Conservation (phyloP, 1,284 basidiomycete species). For the Sporisorium graminicola region DNA sequence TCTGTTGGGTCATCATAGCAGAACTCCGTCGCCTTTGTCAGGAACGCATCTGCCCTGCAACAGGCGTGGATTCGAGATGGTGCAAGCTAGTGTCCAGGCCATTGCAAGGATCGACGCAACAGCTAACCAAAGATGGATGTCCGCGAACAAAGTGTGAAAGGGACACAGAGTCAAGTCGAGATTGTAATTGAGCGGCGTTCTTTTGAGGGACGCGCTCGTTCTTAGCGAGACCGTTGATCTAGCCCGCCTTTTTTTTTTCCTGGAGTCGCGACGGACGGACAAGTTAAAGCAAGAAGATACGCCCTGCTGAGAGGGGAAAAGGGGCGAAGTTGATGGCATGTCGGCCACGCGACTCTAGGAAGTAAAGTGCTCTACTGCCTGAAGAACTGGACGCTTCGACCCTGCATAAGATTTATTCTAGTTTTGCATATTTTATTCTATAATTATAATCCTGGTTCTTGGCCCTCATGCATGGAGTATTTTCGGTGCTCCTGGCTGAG, state of each 20-base stretch:
- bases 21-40: too few relatives aligned
- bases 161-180: not conserved
- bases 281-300: not conserved
- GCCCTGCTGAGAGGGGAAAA: not conserved
- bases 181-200: not conserved
- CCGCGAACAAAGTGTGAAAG: not conserved
- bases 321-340: not conserved
- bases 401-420: constrained; percentile 7
- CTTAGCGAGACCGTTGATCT: constrained; percentile 6
- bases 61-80: too few relatives aligned
- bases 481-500: not conserved
- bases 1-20: too few relatives aligned
- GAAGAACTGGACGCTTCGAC: not conserved
- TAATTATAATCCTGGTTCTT: not conserved
- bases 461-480: not conserved
- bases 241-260: constrained; percentile 5
- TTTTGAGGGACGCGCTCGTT: constrained; percentile 5
- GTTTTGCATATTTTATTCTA: not conserved
- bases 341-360: constrained; percentile 6
- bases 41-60: too few relatives aligned
- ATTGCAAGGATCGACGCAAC: too few relatives aligned
- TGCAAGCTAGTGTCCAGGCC: too few relatives aligned
- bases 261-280: not conserved
- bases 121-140: too few relatives aligned
- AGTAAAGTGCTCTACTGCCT: constrained; percentile 9